phyloP scores from a whole-genome alignment of 805 yeast species.

The Teunomyces stri region DNA sequence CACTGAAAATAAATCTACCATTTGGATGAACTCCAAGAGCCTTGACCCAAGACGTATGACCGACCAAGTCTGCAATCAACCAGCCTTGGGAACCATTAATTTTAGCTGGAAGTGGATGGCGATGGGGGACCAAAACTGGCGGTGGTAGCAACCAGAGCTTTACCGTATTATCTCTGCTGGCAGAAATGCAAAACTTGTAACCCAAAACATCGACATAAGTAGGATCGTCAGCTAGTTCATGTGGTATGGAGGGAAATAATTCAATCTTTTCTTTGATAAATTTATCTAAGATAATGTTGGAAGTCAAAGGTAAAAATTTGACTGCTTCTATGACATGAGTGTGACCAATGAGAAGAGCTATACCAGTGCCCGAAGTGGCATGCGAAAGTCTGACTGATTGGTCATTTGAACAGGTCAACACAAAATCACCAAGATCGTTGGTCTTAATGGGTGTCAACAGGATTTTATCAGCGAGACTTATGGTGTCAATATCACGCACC shows the following conservation, averaged over 20 bases:
- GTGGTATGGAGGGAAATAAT: conserved; percentile 32
- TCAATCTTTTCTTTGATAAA: conserved; percentile 31
- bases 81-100: conserved; percentile 57
- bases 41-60: conserved; percentile 88
- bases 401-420: conserved; percentile 77
- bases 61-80: conserved; percentile 55
- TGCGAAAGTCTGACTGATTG: conserved; percentile 69
- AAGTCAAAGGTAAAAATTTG: conserved; percentile 56
- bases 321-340: conserved; percentile 78
- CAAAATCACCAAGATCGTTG: conserved; percentile 49
- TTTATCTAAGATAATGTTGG: conserved; percentile 49
- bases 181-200: conserved; percentile 71
- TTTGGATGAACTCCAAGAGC: conserved; percentile 69
- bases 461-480: conserved; percentile 15
- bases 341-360: conserved; percentile 71
- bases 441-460: conserved; percentile 10
- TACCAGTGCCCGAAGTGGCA: conserved; percentile 62
- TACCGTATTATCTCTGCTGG: conserved; percentile 74
- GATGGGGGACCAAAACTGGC: conserved; percentile 55
- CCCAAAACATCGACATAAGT: conserved; percentile 40
- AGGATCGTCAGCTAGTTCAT: conserved; percentile 25
- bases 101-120: conserved; percentile 53
- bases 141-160: conserved; percentile 77
- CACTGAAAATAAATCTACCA: conserved; percentile 65
- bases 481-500: conserved; percentile 66